Evolutionary conservation across 2,329 filamentous ascomycete genomes (phyloP).

Genomic region (Botrytis byssoidea): DNA sequence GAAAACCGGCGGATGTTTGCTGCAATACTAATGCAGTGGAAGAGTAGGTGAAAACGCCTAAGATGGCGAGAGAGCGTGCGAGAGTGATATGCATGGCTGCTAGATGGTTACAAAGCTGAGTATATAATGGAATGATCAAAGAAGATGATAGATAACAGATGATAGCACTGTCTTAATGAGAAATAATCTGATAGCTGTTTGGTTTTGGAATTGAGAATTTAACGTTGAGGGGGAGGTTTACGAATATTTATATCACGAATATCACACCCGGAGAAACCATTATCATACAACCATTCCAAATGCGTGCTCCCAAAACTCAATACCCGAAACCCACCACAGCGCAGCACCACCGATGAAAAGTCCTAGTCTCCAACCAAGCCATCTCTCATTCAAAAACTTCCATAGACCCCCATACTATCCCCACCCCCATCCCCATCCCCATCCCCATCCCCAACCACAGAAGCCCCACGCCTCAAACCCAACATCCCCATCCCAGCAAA

Average conservation of each 20-base stretch:
- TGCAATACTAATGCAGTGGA: background rate
- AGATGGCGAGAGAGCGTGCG: background rate
- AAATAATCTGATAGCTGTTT: too few relatives aligned
- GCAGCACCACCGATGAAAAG: background rate
- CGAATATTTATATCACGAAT: background rate
- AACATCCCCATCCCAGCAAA: too few relatives aligned
- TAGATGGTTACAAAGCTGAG: too few relatives aligned
- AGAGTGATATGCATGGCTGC: background rate
- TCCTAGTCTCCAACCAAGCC: background rate
- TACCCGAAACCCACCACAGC: too few relatives aligned
- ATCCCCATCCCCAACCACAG: background rate
- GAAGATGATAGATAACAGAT: background rate
- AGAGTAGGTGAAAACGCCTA: background rate
- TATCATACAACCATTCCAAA: rapidly evolving
- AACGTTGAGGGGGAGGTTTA: too few relatives aligned
- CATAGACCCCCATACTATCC: background rate
- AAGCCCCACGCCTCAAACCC: background rate
- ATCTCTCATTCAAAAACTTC: background rate
- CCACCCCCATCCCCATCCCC: background rate
- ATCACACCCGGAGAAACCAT: background rate
- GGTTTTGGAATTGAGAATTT: background rate
- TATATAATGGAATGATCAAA: background rate
- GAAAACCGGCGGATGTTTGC: background rate
- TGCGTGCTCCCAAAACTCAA: too few relatives aligned
- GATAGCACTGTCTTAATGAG: background rate